Conservation (phyloP, 441 rosid genomes). For the Pelargonium myrrhifolium region DNA sequence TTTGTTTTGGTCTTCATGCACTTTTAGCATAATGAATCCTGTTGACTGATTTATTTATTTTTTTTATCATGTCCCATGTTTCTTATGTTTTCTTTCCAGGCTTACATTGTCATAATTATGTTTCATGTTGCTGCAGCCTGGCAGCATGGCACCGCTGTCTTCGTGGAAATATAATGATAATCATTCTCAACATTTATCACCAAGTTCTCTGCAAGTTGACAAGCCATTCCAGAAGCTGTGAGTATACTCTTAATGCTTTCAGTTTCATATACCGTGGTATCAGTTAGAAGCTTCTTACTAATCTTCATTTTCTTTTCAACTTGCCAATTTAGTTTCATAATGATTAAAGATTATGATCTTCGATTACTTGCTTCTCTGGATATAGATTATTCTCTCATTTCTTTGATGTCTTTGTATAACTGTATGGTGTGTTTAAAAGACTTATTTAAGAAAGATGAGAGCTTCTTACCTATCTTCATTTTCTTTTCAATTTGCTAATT, state of each 20-base stretch:
- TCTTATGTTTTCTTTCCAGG: neutral
- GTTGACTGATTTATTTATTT: neutral
- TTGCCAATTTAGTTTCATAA: neutral
- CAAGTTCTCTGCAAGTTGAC: conserved; percentile 43
- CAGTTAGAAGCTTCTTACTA: neutral
- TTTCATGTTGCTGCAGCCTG: conserved; percentile 42
- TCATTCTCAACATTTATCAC: conserved; percentile 30
- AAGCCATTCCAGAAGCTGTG: conserved; percentile 77
- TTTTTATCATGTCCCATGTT: neutral
- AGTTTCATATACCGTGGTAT: too few species aligned
- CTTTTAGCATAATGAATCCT: neutral
- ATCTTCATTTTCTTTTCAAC: neutral
- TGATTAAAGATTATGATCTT: neutral
- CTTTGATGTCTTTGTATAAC: neutral
- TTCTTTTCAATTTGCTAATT: neutral
- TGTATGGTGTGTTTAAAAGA: neutral
- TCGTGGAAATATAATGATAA: conserved; percentile 41
- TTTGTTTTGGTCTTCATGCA: neutral
- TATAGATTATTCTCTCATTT: neutral
- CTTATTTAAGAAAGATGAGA: neutral
- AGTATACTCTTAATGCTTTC: conserved; percentile 37
- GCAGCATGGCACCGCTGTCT: conserved; percentile 34
- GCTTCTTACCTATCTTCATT: neutral
- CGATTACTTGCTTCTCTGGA: neutral
- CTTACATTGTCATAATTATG: neutral